These are phyloP conservation scores for Bruguiera sexangula DNA, from an alignment of 345 rosid genomes.

Conservation along the genomic window DNA sequence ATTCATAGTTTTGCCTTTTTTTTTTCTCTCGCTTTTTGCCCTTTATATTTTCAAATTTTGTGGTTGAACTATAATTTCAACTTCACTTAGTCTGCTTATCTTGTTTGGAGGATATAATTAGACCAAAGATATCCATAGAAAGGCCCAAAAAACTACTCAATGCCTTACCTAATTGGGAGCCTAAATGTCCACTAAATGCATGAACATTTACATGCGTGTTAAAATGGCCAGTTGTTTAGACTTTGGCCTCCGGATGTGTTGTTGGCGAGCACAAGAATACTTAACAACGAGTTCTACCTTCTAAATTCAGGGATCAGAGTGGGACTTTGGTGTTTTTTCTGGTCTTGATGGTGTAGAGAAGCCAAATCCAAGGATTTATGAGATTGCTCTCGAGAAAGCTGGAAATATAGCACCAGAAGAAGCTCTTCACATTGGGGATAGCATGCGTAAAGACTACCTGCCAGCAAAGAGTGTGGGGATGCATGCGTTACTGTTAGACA, in stretches of 20 bases:
- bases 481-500: conserved; percentile 83
- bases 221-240: not conserved
- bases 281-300: not conserved
- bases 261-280: not conserved
- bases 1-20: no score
- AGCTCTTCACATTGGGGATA: conserved; percentile 81
- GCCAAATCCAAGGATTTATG: conserved; percentile 73
- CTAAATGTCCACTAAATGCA: not conserved
- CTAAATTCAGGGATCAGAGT: conserved; percentile 57
- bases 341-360: conserved; percentile 92
- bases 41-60: no score
- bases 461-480: conserved; percentile 86
- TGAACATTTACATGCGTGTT: not conserved
- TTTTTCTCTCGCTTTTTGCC: no score
- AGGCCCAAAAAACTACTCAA: no score
- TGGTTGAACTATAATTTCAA: no score
- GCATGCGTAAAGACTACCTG: conserved; percentile 80
- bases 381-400: conserved; percentile 71
- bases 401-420: conserved; percentile 71
- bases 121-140: no score
- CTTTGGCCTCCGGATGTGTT: not conserved
- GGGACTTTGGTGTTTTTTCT: conserved; percentile 97
- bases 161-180: not conserved
- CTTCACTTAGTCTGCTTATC: no score
- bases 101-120: no score